Evolutionary conservation across 2,329 filamentous ascomycete genomes (phyloP).

Genomic region (Hypoxylon sp.): DNA sequence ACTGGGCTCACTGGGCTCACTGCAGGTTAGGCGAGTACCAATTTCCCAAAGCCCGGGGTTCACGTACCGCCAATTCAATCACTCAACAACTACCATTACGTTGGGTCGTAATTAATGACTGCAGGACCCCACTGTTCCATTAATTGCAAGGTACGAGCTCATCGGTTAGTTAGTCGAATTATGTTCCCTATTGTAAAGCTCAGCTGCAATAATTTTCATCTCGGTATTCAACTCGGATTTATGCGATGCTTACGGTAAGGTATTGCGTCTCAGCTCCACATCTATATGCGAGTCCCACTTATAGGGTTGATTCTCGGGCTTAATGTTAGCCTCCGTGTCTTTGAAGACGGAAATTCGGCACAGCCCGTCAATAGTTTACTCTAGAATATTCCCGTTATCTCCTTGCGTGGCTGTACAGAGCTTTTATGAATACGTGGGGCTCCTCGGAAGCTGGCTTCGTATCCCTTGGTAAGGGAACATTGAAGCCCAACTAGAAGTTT

Average conservation of each 20-base stretch:
- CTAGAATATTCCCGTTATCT: slow-evolving; percentile 7
- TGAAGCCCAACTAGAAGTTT: slow-evolving; percentile 9
- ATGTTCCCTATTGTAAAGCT: neutral
- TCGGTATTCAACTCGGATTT: neutral
- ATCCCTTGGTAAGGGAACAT: slow-evolving; percentile 6
- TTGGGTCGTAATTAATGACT: slow-evolving; percentile 12
- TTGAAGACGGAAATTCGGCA: neutral
- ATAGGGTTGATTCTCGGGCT: neutral
- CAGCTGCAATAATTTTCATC: neutral
- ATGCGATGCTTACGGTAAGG: neutral
- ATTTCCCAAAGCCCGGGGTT: slow-evolving; percentile 12
- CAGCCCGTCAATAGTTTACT: neutral
- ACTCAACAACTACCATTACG: slow-evolving; percentile 12
- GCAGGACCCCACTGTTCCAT: neutral
- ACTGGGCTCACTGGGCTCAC: slow-evolving; percentile 15
- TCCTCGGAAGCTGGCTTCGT: neutral
- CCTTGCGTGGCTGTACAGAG: neutral
- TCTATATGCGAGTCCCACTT: neutral
- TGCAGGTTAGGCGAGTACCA: slow-evolving; percentile 22
- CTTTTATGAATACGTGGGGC: neutral
- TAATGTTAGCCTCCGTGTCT: slow-evolving; percentile 1
- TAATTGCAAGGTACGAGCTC: neutral
- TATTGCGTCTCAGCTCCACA: neutral
- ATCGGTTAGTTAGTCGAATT: neutral
- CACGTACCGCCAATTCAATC: slow-evolving; percentile 14